These are phyloP conservation scores for Myxozyma lipomycoides DNA, from an alignment of 805 yeast genomes.

Conservation along the genomic window DNA sequence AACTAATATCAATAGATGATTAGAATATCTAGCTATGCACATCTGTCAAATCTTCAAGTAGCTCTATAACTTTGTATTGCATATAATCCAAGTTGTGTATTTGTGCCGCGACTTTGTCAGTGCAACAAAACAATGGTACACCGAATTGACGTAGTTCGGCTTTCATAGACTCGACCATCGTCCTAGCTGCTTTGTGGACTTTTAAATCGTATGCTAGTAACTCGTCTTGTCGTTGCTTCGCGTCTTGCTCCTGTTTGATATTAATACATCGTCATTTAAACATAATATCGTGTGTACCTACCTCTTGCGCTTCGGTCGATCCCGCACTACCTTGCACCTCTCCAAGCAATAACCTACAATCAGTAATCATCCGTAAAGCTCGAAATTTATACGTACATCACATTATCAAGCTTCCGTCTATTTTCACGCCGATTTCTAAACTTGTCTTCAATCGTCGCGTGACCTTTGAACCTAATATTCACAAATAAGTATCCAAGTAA, in stretches of 20 bases:
- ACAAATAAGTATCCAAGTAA: too few relatives aligned
- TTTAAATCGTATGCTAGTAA: constrained; percentile 16
- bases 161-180: constrained; percentile 14
- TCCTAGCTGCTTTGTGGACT: constrained; percentile 16
- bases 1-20: background rate
- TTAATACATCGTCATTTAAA: background rate
- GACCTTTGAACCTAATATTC: constrained; percentile 23
- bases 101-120: background rate
- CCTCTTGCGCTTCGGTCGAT: constrained; percentile 6
- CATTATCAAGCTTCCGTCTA: constrained; percentile 7
- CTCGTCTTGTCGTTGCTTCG: constrained; percentile 8
- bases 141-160: constrained; percentile 14
- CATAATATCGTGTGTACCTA: too few relatives aligned
- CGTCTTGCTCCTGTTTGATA: constrained; percentile 8
- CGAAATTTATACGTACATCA: constrained; percentile 2
- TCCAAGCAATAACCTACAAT: constrained; percentile 8
- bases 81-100: background rate
- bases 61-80: constrained; percentile 5
- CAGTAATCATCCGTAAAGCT: too few relatives aligned
- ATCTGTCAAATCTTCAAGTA: constrained; percentile 6
- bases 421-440: constrained; percentile 12
- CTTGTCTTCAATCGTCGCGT: constrained; percentile 11
- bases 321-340: constrained; percentile 10
- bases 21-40: background rate
- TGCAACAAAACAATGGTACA: constrained; percentile 19